Evolutionary conservation across 75 land plant genomes (phyloP), one percentile per base, ranked within the genome.

Genomic region (Pinus albicaulis): DNA sequence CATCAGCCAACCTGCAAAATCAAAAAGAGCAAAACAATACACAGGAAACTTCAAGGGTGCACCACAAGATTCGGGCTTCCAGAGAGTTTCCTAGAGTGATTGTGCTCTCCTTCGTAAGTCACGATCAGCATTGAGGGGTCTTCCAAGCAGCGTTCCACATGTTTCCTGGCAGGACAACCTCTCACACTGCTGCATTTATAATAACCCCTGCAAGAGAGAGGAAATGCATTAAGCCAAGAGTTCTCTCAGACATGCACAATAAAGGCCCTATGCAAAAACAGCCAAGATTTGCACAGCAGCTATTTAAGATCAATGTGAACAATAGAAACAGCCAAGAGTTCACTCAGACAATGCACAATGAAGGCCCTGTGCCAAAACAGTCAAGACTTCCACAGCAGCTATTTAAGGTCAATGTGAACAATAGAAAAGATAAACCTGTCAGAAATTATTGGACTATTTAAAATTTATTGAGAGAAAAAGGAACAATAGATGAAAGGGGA

Each of bases 131-230:
- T 93, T 6, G 92, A 80, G 3, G 95, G 82, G 24, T 93, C 95
- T 56, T 93, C 95, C 75, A 93, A 75, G 72, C 88, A 86, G 58
- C 95, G 80, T 69, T 93, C 95, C 0, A 92, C 95, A 73, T 91
- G 95, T 76, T 92, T 92, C 81, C 93, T 86, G 17, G 95, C 95
- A 59, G 95, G 95, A 56, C 95, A 93, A n/a, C 95, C 95, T 77
- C 92, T 87, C 84, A 92, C 83, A 81, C 95, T 93, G 90, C 95
- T 93, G 71, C 95, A 93, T 70, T 92, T 92, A 65, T 93, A 93
- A 77, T 93, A 93, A 38, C 95, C 95, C 84, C 95, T 93, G 81
- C 74, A 77, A 4, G 64, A 72, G 23, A 61, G 17, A 61, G 24
- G 12, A 55, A 55, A 17, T 38, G 11, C 44, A 68, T 34, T 68